A percentile compares a stretch with the other conserved stretches of the same genome.
Conservation (phyloP, 495 filamentous ascomycete species). For the Penicillium longicatenatum region DNA sequence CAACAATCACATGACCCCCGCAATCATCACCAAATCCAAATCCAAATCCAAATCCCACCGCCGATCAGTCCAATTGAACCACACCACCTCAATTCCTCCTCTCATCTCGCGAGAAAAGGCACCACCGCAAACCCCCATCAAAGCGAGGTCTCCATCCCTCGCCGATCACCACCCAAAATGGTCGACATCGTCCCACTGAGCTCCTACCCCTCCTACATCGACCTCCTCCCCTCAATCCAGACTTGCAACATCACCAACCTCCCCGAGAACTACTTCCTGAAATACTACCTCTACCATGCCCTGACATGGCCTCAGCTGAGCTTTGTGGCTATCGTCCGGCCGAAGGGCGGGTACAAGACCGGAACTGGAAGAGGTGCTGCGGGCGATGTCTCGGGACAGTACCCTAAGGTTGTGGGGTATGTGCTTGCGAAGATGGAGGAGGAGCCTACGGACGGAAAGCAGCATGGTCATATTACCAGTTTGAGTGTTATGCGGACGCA, state of each 20-base stretch:
- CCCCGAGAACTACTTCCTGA: slow-evolving; percentile 99
- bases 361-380: slow-evolving; percentile 17
- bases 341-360: slow-evolving; percentile 56
- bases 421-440: slow-evolving; percentile 99
- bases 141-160: neutral
- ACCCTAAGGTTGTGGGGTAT: slow-evolving; percentile 98
- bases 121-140: neutral
- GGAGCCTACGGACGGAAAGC: slow-evolving; percentile 86
- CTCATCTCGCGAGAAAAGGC: neutral
- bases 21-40: slow-evolving; percentile 1
- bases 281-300: slow-evolving; percentile 99
- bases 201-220: slow-evolving; percentile 53
- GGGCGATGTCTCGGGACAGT: slow-evolving; percentile 62
- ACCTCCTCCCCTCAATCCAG: slow-evolving; percentile 88
- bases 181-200: slow-evolving; percentile 54
- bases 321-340: slow-evolving; percentile 93
- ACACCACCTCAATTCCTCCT: slow-evolving; percentile 2
- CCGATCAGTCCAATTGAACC: neutral
- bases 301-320: slow-evolving; percentile 96
- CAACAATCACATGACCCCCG: slow-evolving; percentile 8
- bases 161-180: slow-evolving; percentile 34
- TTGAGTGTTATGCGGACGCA: slow-evolving; percentile 97
- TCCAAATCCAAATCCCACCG: slow-evolving; percentile 3
- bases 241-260: slow-evolving; percentile 98
- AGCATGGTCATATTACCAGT: slow-evolving; percentile 95